phyloP scores from a whole-genome alignment of 768 basidiomycete genomes.

The Boletus huronensis region DNA sequence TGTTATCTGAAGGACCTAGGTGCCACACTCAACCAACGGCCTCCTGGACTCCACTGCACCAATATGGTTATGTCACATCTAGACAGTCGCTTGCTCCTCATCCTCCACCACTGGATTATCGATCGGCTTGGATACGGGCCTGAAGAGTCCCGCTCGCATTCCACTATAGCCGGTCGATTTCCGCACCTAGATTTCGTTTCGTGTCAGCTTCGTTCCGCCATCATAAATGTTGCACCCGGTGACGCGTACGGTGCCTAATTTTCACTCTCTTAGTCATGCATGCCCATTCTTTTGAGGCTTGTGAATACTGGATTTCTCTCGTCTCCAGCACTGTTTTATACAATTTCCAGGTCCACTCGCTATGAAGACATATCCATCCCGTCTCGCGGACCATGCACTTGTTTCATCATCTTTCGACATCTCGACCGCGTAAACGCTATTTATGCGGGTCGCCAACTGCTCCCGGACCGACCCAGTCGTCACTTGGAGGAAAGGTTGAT shows the following conservation, averaged over 20 bases:
- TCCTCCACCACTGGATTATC: slow-evolving; percentile 41
- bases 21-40: slow-evolving; percentile 36
- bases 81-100: slow-evolving; percentile 43
- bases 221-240: slow-evolving; percentile 31
- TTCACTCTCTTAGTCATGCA: slow-evolving; percentile 38
- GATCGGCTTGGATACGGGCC: slow-evolving; percentile 48
- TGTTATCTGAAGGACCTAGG: slow-evolving; percentile 42
- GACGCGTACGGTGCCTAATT: slow-evolving; percentile 36
- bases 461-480: slow-evolving; percentile 22
- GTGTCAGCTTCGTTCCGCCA: slow-evolving; percentile 19
- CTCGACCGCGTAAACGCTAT: slow-evolving; percentile 31
- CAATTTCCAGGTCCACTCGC: slow-evolving; percentile 24
- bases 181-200: slow-evolving; percentile 28
- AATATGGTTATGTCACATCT: slow-evolving; percentile 40
- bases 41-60: slow-evolving; percentile 43
- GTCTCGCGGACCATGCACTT: slow-evolving; percentile 45
- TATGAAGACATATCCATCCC: slow-evolving; percentile 64
- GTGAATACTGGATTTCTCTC: slow-evolving; percentile 36
- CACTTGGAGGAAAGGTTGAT: slow-evolving; percentile 27
- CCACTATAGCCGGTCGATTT: slow-evolving; percentile 10
- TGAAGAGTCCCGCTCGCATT: slow-evolving; percentile 27
- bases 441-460: slow-evolving; percentile 26
- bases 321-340: slow-evolving; percentile 24
- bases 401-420: slow-evolving; percentile 28
- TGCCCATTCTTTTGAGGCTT: slow-evolving; percentile 32